Base-by-base conservation (phyloP, 1,284 basidiomycete genomes). In the Apiotrichum mycotoxinovorans region DNA sequence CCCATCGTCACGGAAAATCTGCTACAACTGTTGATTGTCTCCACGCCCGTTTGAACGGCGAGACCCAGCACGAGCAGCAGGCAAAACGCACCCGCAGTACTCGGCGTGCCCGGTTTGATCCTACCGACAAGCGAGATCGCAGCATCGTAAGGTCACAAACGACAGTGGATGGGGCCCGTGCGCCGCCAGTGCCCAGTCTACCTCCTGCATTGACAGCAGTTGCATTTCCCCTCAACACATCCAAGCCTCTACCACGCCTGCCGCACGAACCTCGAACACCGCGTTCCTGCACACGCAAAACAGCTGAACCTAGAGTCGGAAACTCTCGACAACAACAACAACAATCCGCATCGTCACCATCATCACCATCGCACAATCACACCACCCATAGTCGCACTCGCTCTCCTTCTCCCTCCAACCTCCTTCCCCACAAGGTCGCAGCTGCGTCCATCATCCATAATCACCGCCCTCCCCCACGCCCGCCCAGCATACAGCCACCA, bases 381-480 rank as follows among this genome's bases (percentile, higher is more conserved):
- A 23, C 34, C n/a, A n/a, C 5, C 12, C 30, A 30, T 12, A 30
- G 12, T 30, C 5, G 12, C 30, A 30, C 30, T 12, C 7, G 5
- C 30, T 12, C 30, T 40, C 38, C n/a, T 20, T 20, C n/a, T 3
- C n/a, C 38, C n/a, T 9, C n/a, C 38, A 40, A 14, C 23, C 37
- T 37, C 26, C 34, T 33, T 4, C 35, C 45, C 26, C 22, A 35
- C 23, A 22, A 18, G 17, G 27, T 20, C n/a, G 23, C 46, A 23
- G 41, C 47, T 17, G 33, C 45, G n/a, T 49, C 47, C 15, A 54
- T 54, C 23, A 45, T 54, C n/a, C 26, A 48, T 23, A 25, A 54
- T 33, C 52, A 54, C 20, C 52, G 52, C 37, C 38, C 45, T 25
- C 45, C 52, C 4, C 52, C 52, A 20, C 23, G 47, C 10, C 52